Evolutionary conservation across 352 stramenopile species (phyloP).

Genomic region (Phytophthora sojae): DNA sequence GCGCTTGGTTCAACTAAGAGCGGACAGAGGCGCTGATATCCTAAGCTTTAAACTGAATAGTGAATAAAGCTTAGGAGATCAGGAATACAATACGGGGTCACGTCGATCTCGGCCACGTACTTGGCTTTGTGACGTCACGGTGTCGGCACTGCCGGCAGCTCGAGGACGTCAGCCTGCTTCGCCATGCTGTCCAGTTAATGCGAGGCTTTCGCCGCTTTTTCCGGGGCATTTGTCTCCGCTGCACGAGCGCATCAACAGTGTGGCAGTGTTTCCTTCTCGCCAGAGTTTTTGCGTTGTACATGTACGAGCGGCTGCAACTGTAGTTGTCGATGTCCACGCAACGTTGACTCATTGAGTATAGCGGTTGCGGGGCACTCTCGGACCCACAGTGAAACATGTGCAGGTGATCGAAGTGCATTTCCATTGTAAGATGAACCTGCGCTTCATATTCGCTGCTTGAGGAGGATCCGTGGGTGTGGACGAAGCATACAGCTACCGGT

Average conservation of each 20-base stretch:
- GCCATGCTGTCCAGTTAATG: not conserved
- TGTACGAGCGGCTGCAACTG: too few species aligned
- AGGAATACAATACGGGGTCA: not conserved
- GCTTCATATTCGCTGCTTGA: not conserved
- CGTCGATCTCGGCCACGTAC: constrained; percentile 25
- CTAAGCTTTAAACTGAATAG: not conserved
- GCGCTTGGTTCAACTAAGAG: constrained; percentile 12
- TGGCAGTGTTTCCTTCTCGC: too few species aligned
- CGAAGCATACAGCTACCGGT: not conserved
- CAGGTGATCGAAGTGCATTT: too few species aligned
- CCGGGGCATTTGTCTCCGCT: too few species aligned
- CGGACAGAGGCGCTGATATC: constrained; percentile 9
- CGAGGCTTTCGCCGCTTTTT: too few species aligned
- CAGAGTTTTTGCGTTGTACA: too few species aligned
- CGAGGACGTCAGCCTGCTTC: constrained; percentile 3
- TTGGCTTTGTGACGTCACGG: constrained; percentile 37
- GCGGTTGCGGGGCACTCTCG: too few species aligned
- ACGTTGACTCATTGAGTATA: too few species aligned
- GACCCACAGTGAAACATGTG: too few species aligned
- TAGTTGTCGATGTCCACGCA: too few species aligned
- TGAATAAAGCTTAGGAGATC: constrained; percentile 13
- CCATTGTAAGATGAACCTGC: too few species aligned
- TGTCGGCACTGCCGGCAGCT: constrained; percentile 8
- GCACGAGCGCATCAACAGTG: too few species aligned
- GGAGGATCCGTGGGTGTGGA: not conserved